Conservation (phyloP, 2,329 filamentous ascomycete genomes). For the Taxawa tesnikishii region DNA sequence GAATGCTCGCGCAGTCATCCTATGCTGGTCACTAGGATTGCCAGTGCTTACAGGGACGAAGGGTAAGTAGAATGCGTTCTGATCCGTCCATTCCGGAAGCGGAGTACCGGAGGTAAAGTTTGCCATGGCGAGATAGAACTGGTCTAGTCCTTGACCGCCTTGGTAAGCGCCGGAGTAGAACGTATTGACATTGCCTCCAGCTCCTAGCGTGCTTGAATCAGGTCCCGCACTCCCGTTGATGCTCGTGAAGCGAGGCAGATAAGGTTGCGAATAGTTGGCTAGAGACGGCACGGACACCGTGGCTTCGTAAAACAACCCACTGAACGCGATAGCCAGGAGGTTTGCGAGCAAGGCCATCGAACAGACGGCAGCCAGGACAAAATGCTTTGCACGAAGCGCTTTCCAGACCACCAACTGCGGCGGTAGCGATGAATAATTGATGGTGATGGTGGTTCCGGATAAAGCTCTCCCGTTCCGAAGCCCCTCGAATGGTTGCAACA, state of each 20-base stretch:
- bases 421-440: slow-evolving; percentile 43
- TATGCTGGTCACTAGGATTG: slow-evolving; percentile 8
- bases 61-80: slow-evolving; percentile 35
- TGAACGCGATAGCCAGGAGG: slow-evolving; percentile 39
- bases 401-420: slow-evolving; percentile 39
- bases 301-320: slow-evolving; percentile 37
- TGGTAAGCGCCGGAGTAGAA: slow-evolving; percentile 14
- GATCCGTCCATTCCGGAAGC: slow-evolving; percentile 39
- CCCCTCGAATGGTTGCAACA: slow-evolving; percentile 43
- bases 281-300: slow-evolving; percentile 7
- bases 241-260: slow-evolving; percentile 1
- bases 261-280: slow-evolving; percentile 7
- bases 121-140: slow-evolving; percentile 31
- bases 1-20: slow-evolving; percentile 21
- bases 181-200: slow-evolving; percentile 9
- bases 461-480: slow-evolving; percentile 29
- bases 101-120: slow-evolving; percentile 32
- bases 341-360: slow-evolving; percentile 38
- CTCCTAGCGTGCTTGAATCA: too few relatives aligned
- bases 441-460: slow-evolving; percentile 20
- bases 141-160: slow-evolving; percentile 20
- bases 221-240: too few relatives aligned
- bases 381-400: slow-evolving; percentile 33
- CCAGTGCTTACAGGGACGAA: slow-evolving; percentile 15
- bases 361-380: slow-evolving; percentile 36